phyloP scores from a whole-genome alignment of 1,139 yeast genomes.

The Nakaseomyces kungkrabaensis region DNA sequence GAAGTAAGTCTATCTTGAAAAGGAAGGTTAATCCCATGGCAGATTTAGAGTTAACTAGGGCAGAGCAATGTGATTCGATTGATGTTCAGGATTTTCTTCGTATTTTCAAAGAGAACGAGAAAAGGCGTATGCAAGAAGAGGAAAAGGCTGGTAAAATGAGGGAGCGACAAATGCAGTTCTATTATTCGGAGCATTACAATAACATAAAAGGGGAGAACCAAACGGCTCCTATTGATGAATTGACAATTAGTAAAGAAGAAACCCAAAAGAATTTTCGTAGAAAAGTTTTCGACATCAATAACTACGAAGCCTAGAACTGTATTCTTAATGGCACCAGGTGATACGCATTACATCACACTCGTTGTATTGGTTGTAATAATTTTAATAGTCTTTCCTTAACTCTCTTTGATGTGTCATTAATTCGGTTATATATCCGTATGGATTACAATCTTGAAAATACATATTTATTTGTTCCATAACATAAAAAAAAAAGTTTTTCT shows the following conservation, averaged over 20 bases:
- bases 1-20: conserved; percentile 19
- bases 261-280: conserved; percentile 17
- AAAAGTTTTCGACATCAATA: conserved; percentile 9
- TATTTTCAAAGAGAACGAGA: conserved; percentile 18
- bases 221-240: conserved; percentile 4
- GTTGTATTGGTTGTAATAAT: background rate
- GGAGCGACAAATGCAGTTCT: conserved; percentile 19
- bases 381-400: background rate
- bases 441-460: too few species aligned
- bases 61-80: conserved; percentile 20
- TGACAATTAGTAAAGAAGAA: conserved; percentile 12
- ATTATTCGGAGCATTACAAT: conserved; percentile 16
- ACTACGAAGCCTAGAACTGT: background rate
- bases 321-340: background rate
- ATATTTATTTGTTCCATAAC: background rate
- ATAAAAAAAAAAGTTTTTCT: too few species aligned
- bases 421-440: too few species aligned
- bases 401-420: too few species aligned
- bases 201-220: conserved; percentile 3
- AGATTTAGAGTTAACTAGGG: conserved; percentile 16
- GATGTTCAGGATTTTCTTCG: conserved; percentile 16
- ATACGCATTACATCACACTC: background rate
- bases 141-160: conserved; percentile 16
- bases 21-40: conserved; percentile 15
- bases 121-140: conserved; percentile 15